Conservation (phyloP, 2,329 filamentous ascomycete species). For the Calycina herbarum region DNA sequence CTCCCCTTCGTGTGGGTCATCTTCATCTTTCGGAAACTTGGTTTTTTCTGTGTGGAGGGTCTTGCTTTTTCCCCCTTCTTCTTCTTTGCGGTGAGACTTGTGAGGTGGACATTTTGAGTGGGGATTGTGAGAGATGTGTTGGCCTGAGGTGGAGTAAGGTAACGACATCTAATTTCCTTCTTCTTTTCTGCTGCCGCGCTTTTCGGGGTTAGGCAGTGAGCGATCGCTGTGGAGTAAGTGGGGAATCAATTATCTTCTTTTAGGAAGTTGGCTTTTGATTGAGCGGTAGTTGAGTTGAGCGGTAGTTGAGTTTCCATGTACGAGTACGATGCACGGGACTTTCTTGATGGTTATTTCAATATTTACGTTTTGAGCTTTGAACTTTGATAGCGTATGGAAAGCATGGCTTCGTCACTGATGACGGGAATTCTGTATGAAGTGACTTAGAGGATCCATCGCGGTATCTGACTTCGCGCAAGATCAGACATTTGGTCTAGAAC, state of each 20-base stretch:
- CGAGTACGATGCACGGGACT: not conserved
- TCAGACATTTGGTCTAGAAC: not conserved
- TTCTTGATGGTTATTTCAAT: not conserved
- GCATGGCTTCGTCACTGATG: too few species aligned
- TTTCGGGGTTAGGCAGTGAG: not conserved
- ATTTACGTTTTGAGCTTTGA: not conserved
- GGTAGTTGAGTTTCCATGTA: not conserved
- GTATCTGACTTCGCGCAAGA: not conserved
- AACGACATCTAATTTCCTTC: not conserved
- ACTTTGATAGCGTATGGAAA: not conserved
- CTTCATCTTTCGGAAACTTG: not conserved
- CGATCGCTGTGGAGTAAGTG: not conserved
- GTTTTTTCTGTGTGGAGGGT: not conserved
- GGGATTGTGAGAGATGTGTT: not conserved
- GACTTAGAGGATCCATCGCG: not conserved
- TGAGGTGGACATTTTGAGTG: not conserved
- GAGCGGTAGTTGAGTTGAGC: not conserved
- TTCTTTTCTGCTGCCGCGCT: not conserved
- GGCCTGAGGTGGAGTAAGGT: constrained; percentile 5
- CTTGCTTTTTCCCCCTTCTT: not conserved
- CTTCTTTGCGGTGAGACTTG: constrained; percentile 3
- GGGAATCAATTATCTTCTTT: not conserved
- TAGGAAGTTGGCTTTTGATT: not conserved
- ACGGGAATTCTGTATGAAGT: too few species aligned
- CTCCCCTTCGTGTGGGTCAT: not conserved